Evolutionary conservation across 2,329 filamentous ascomycete species (phyloP), one percentile per base, ranked within the genome.

Genomic region (Plectosphaerella sp.): DNA sequence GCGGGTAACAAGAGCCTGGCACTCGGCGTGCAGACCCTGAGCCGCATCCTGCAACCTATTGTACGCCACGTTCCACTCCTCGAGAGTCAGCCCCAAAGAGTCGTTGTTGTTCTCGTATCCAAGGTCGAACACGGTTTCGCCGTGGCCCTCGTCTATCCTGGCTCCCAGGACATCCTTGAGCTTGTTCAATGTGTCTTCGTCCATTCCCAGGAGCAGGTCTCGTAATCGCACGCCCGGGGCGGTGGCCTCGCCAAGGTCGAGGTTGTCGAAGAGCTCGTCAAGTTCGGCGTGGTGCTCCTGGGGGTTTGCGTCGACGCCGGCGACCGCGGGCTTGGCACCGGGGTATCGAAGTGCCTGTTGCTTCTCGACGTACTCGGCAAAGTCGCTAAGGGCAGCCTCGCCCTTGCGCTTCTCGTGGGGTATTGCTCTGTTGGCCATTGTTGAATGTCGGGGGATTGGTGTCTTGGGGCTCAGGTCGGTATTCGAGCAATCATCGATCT

Each of bases 331-430:
- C 50, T 66, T 69, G 36, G 73, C 64, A 43, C 65, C 66, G 2
- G 81, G 80, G 60, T 83, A 86, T 52, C 88, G 86, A 48, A 86
- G 72, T 14, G 86, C 85, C 70, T 97, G 94, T 68, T 97, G 92
- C 67, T 91, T 88, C 70, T 97, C 91, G 59, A 97, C 94, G 64
- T 97, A 97, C 64, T 99, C 94, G 69, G 92, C 91, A 67, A 99
- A 99, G 62, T 97, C 94, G 74, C 89, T 94, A 52, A 99, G 80
- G 12, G 93, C 92, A 55, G 89, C 84, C 74, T 97, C 92, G 60
- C 91, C 91, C 73, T 89, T 91, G 60, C 90, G 87, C 69, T 88
- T 83, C 71, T 96, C 92, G 64, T 90, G 85, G 41, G 83, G 79
- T 53, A 86, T 81, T 64, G 85, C 80, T 68, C 86, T 82, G 52